Base-by-base conservation (phyloP, 805 yeast genomes). In the Yueomyces sinensis region DNA sequence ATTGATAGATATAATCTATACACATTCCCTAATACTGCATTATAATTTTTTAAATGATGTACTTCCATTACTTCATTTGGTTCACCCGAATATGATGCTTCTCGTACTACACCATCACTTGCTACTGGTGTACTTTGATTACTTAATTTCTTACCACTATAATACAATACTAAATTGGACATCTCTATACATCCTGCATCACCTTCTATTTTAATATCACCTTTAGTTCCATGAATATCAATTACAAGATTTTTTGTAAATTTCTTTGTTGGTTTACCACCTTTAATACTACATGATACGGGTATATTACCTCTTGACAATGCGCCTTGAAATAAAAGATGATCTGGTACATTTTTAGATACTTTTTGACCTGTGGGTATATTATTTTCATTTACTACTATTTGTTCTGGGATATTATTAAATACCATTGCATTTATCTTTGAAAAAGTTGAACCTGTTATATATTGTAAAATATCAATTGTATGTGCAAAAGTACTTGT, bases 141-240 rank as follows among this genome's bases (percentile, higher is more conserved):
- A 19, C 30, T 13, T n/a, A 28, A 28, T 30, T 40, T 44, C 25
- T 37, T 34, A 30, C 50, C 50, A 29, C 46, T 40, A 35, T 42
- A 44, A 32, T 45, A 46, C 13, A 45, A 29, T 5, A 43, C 49
- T 20, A 45, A 34, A 33, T 43, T 45, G 4, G 49, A 45, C 20
- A 41, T 41, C 23, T 45, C 47, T n/a, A 41, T 37, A 29, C 43
- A 45, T 9, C 49, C 49, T 13, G 49, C 47, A 34, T 45, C 45
- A 15, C 49, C 48, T 32, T 46, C 49, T 7, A 46, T 33, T 33
- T 45, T 43, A 22, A 46, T 24, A 32, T 45, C 49, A 22, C 49
- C 51, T 34, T 37, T 42, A 5, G 51, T 43, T 17, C 48, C 49
- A 36, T 46, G 47, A 7, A 41, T 41, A 37, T 43, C 48, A 17